phyloP scores from a whole-genome alignment of 169 alveolate genomes.

The Plasmodium vivax region DNA sequence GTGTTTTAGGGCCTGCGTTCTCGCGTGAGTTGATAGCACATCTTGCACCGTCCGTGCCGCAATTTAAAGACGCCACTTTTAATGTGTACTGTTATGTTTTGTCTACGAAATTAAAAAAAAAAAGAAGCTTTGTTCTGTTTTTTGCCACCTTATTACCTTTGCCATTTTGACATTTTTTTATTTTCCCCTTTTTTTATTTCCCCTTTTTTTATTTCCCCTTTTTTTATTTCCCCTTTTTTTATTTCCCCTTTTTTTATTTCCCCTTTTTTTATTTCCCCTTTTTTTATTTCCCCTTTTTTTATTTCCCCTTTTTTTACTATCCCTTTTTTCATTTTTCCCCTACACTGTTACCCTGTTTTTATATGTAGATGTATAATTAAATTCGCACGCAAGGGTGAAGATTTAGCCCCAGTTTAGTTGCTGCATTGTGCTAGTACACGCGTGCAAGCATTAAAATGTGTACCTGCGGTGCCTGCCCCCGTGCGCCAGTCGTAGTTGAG shows the following conservation, averaged over 20 bases:
- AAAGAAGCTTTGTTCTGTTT: neutral
- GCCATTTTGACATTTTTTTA: neutral
- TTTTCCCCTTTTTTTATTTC: too few relatives aligned
- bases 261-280: too few relatives aligned
- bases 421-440: neutral
- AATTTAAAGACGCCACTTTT: conserved; percentile 4
- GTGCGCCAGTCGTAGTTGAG: neutral
- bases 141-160: neutral
- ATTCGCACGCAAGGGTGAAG: neutral
- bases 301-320: too few relatives aligned
- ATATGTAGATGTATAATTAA: conserved; percentile 9
- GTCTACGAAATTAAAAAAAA: conserved; percentile 19
- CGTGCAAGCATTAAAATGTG: conserved; percentile 1
- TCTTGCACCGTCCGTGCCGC: neutral
- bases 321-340: neutral
- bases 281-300: too few relatives aligned
- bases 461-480: neutral
- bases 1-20: neutral
- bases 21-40: neutral
- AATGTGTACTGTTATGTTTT: neutral
- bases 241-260: too few relatives aligned
- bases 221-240: too few relatives aligned
- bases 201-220: too few relatives aligned
- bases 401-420: neutral
- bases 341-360: neutral